Base-by-base conservation (phyloP, 176 grass and related monocot genomes). In the Puccinellia tenuiflora region DNA sequence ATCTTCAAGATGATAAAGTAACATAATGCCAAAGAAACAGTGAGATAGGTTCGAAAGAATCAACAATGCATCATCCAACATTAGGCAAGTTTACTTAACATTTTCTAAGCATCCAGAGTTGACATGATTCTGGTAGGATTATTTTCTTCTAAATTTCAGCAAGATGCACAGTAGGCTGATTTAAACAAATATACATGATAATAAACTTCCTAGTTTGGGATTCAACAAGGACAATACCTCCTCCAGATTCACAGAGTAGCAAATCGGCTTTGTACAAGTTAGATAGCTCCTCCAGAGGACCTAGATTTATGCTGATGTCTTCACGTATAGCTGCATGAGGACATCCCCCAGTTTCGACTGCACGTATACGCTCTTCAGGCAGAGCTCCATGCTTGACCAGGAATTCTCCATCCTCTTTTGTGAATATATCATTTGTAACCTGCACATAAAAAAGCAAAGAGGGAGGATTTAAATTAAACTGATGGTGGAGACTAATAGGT, bases 401-500 rank as follows among this genome's bases (percentile, higher is more conserved):
- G 78, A 98, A 98, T 75, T 98, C 93, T 29, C 96, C 96, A 70
- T 99, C 96, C 75, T 99, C 96, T 90, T 93, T 99, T 17, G 93
- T 99, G 77, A 99, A 98, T 79, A 99, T 99, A 86, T 96, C 96
- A 85, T 99, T 99, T 71, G 96, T 99, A 25, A 99, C 96, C 96
- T 99, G 66, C 81, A 85, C 11, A 40, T 28, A 14, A 61, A 73
- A 65, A 14, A 73, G 16, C 64, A 88, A 22, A 34, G 53, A 88
- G 53, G 0, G 25, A 26, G 52, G 17, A 18, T 37, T 9, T 57
- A 40, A 37, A 8, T 85, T 47, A 70, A 85, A 8, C 64, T 66
- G 28, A 74, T 7, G 9, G 13, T 20, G 20, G 13, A 56, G 28
- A 68, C 24, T 76, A 29, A 1, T 42, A 71, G 22, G 66, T 46